Evolutionary conservation across 2,329 filamentous ascomycete species (phyloP).

Genomic region (Saccharata proteae): DNA sequence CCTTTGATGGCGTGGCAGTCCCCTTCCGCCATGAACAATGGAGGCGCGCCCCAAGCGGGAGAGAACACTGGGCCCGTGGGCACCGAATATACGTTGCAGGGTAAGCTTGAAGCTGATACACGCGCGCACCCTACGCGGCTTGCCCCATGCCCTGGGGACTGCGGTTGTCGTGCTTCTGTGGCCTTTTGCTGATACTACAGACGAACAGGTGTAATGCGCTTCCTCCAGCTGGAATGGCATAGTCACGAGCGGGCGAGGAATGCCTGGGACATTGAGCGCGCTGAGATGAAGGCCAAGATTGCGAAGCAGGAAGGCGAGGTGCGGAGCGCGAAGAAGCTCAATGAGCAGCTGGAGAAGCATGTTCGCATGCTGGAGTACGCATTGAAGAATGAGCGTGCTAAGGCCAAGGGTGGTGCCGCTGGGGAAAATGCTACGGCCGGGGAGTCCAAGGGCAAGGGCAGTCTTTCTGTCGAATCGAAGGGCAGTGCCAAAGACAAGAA

Average conservation of each 20-base stretch:
- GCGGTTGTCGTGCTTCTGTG: slow-evolving; percentile 12
- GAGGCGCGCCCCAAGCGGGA: slow-evolving; percentile 37
- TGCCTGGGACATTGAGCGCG: slow-evolving; percentile 96
- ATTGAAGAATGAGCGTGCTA: slow-evolving; percentile 67
- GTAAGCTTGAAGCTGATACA: slow-evolving; percentile 28
- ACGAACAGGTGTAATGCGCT: slow-evolving; percentile 96
- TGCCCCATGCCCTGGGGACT: not conserved
- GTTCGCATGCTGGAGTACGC: slow-evolving; percentile 81
- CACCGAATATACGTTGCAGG: slow-evolving; percentile 62
- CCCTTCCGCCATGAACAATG: slow-evolving; percentile 49
- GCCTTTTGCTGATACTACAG: too few relatives aligned
- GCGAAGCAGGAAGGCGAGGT: slow-evolving; percentile 85
- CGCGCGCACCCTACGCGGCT: slow-evolving; percentile 3
- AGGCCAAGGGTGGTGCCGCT: slow-evolving; percentile 45
- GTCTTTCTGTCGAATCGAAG: too few relatives aligned
- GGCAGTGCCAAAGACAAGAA: slow-evolving; percentile 16
- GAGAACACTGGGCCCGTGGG: slow-evolving; percentile 42
- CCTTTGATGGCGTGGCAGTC: slow-evolving; percentile 71
- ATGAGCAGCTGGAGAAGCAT: slow-evolving; percentile 82
- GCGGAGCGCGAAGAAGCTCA: slow-evolving; percentile 73
- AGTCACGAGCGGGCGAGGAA: slow-evolving; percentile 95
- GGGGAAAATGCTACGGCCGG: slow-evolving; percentile 39
- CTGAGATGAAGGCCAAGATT: slow-evolving; percentile 98
- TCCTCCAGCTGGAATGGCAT: slow-evolving; percentile 98
- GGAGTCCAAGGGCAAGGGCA: slow-evolving; percentile 24